phyloP scores from a whole-genome alignment of 2,329 filamentous ascomycete species.

The Phyllosticta capitalensis region DNA sequence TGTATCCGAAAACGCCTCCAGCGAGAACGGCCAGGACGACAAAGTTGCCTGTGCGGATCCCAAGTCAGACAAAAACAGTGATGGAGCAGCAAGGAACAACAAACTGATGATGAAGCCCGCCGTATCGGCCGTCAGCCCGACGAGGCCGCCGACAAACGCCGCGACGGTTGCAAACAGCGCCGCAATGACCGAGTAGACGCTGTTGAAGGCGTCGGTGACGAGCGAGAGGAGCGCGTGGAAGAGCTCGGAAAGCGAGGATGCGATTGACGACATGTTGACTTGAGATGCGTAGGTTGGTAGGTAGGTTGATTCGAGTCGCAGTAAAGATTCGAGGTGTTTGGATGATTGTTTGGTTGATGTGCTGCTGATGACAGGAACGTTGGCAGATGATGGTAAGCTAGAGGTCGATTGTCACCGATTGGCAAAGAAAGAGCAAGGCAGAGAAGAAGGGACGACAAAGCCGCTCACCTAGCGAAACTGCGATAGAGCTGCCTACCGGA shows the following conservation, averaged over 20 bases:
- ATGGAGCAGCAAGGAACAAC: not conserved
- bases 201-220: slow-evolving; percentile 1
- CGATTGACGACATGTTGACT: not conserved
- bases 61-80: not conserved
- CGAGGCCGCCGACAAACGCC: not conserved
- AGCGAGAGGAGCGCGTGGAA: slow-evolving; percentile 7
- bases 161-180: not conserved
- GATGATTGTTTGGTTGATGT: too few relatives aligned
- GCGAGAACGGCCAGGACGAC: slow-evolving; percentile 1
- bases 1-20: not conserved
- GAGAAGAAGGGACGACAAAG: not conserved
- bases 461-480: not conserved
- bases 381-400: too few relatives aligned
- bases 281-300: not conserved
- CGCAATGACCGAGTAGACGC: slow-evolving; percentile 1
- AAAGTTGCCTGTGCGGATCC: not conserved
- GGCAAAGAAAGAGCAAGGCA: too few relatives aligned
- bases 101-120: slow-evolving; percentile 1
- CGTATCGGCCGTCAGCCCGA: not conserved
- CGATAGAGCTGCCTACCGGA: too few relatives aligned
- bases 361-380: too few relatives aligned
- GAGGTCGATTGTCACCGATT: too few relatives aligned
- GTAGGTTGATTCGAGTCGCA: not conserved
- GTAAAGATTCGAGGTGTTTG: not conserved
- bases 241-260: not conserved